Evolutionary conservation across 2,329 filamentous ascomycete genomes (phyloP), one percentile per base, ranked within the genome.

Genomic region (Epicoccum sorghinum): DNA sequence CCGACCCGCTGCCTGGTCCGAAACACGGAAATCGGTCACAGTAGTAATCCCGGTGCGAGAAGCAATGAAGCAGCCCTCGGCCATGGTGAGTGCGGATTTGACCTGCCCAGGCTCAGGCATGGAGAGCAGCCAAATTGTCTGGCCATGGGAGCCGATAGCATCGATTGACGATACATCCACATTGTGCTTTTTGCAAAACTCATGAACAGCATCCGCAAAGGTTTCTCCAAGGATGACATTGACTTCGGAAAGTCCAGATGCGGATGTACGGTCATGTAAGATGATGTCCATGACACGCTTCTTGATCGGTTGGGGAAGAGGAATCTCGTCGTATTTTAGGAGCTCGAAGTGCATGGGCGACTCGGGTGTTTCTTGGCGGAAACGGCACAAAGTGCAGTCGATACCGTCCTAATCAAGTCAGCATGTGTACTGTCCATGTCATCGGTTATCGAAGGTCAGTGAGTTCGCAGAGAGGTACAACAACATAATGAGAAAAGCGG

Each of bases 211-310:
- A 2, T 71, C 70, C 2, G 83, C 80, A 64, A 86, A 85, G 2
- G 79, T 80, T 66, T 86, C 81, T n/a, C 83, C 83, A 4, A 86
- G 76, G 18, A 80, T 73, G 10, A 85, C 81, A 55, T 86, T 86
- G 55, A 86, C 79, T 63, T 85, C 81, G 0, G 82, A 83, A 9
- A 86, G 68, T 58, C 82, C 82, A 41, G 80, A 79, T 1, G 82
- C 80, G 0, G 83, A 80, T 2, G 84, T 85, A 42, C 72, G 74
- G 65, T 85, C 82, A 66, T 83, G 75, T n/a, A 80, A 72, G 56
- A 86, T 85, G 70, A 86, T 83, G 42, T 79, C 74, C 77, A 86
- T 81, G 18, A 85, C 82, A 3, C 80, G 78, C 65, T 81, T 81
- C 71, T 86, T 86, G 71, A 86, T 82, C 4, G 67, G 74, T 27